Percentiles rank a stretch among this genome's conserved stretches.
These are phyloP conservation scores for Globisporangium parvum DNA, from an alignment of 352 stramenopile species.

Conservation along the genomic window DNA sequence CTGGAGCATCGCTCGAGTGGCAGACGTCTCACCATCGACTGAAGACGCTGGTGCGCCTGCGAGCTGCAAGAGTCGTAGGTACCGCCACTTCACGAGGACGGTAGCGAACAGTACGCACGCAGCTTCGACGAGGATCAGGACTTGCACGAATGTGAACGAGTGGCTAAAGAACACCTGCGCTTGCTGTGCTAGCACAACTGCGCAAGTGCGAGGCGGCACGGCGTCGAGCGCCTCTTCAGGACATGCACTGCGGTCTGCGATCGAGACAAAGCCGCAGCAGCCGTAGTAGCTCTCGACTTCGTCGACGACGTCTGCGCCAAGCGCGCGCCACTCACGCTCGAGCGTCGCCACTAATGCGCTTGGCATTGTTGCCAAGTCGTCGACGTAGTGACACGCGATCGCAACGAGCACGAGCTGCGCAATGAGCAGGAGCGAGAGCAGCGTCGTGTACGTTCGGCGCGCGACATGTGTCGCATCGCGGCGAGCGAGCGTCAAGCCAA, in stretches of 20 bases:
- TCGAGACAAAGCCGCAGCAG: constrained; percentile 43
- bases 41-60: constrained; percentile 18
- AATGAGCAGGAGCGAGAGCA: constrained; percentile 24
- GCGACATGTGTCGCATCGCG: constrained; percentile 22
- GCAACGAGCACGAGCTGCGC: constrained; percentile 27
- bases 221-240: constrained; percentile 44
- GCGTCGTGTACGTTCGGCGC: constrained; percentile 24
- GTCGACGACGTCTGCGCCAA: constrained; percentile 15
- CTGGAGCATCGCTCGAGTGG: constrained; percentile 22
- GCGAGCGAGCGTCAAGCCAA: constrained; percentile 20
- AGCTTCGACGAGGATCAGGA: constrained; percentile 29
- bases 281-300: constrained; percentile 37
- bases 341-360: constrained; percentile 19
- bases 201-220: constrained; percentile 31
- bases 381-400: constrained; percentile 31
- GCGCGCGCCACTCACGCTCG: constrained; percentile 19
- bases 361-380: constrained; percentile 32
- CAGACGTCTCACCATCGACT: constrained; percentile 3
- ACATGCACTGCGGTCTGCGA: constrained; percentile 28
- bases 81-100: constrained; percentile 44
- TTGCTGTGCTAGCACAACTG: constrained; percentile 17
- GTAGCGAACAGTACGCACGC: constrained; percentile 32
- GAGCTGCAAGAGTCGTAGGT: constrained; percentile 33
- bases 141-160: constrained; percentile 32
- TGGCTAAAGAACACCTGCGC: constrained; percentile 26